Evolutionary conservation across 495 filamentous ascomycete genomes (phyloP).

Genomic region (Clohesyomyces aquaticus): DNA sequence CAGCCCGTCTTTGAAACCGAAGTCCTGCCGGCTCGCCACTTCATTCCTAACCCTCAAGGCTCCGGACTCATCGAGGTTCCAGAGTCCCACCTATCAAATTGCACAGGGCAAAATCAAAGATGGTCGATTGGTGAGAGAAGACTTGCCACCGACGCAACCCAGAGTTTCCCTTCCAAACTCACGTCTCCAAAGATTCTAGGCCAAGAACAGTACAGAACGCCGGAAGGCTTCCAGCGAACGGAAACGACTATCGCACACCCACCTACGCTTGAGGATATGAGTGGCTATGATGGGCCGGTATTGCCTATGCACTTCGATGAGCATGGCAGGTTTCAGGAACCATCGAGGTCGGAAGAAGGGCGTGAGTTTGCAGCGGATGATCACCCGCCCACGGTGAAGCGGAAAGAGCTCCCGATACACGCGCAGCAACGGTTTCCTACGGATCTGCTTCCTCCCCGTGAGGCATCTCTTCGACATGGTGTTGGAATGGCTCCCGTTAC

Average conservation of each 20-base stretch:
- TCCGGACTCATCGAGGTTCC: constrained; percentile 22
- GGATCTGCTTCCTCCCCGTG: not conserved
- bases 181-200: constrained; percentile 16
- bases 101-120: constrained; percentile 14
- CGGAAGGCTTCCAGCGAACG: constrained; percentile 47
- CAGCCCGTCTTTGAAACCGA: constrained; percentile 58
- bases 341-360: not conserved
- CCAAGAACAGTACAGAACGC: constrained; percentile 40
- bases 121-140: constrained; percentile 29
- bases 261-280: constrained; percentile 45
- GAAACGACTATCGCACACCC: constrained; percentile 50
- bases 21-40: constrained; percentile 51
- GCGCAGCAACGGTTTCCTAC: not conserved
- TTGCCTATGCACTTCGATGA: constrained; percentile 36
- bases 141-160: not conserved
- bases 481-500: not conserved
- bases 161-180: not conserved
- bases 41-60: constrained; percentile 34
- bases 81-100: constrained; percentile 22
- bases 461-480: not conserved
- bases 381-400: no score
- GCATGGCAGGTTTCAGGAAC: not conserved
- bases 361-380: no score
- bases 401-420: no score
- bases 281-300: constrained; percentile 43